These are phyloP conservation scores for Ascochyta pisi DNA, from an alignment of 2,329 filamentous ascomycete species.

Conservation along the genomic window DNA sequence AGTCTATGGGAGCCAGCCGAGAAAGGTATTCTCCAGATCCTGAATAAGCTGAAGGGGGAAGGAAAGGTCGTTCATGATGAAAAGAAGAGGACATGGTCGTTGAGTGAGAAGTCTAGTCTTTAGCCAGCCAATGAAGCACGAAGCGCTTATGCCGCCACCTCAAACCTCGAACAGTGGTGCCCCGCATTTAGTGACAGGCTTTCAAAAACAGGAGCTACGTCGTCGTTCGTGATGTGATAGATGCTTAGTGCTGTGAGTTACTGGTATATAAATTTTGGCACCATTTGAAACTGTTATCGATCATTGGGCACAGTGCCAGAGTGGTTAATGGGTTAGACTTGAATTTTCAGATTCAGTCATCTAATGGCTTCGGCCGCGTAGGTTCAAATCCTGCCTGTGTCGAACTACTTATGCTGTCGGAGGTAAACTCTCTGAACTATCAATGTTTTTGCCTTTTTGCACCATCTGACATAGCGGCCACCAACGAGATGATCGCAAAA, in stretches of 20 bases:
- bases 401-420: background rate
- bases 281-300: background rate
- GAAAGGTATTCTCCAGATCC: constrained; percentile 76
- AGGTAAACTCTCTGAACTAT: too few relatives aligned
- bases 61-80: constrained; percentile 63
- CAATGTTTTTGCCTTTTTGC: too few relatives aligned
- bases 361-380: constrained; percentile 53
- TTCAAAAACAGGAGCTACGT: too few relatives aligned
- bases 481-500: too few relatives aligned
- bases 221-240: background rate
- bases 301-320: constrained; percentile 45
- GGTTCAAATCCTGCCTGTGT: constrained; percentile 47
- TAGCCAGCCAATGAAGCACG: constrained; percentile 26
- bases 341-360: constrained; percentile 46
- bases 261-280: background rate
- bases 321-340: constrained; percentile 55
- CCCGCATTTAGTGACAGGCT: background rate
- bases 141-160: background rate
- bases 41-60: constrained; percentile 79
- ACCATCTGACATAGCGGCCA: too few relatives aligned
- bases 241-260: too few relatives aligned
- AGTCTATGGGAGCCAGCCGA: constrained; percentile 78
- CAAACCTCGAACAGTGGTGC: background rate
- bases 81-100: constrained; percentile 44
- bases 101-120: constrained; percentile 43